These are phyloP conservation scores for Aspergillus taichungensis DNA, from an alignment of 495 filamentous ascomycete species.

Conservation along the genomic window DNA sequence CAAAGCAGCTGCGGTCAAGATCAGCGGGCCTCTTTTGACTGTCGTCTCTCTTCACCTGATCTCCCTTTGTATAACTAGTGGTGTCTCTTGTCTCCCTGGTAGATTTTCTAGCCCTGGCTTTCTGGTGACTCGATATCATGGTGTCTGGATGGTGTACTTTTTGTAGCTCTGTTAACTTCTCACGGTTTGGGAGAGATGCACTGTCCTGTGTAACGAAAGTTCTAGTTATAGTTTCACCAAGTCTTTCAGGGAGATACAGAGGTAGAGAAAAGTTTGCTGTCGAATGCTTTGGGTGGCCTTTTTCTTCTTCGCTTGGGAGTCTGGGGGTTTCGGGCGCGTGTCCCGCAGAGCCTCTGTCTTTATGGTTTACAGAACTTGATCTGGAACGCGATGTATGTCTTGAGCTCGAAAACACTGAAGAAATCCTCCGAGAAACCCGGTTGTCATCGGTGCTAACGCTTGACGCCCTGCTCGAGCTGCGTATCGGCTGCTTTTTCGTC, in stretches of 20 bases:
- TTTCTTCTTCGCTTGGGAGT: conserved; percentile 8
- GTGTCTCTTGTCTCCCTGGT: too few relatives aligned
- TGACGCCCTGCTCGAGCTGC: conserved; percentile 25
- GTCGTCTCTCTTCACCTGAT: background rate
- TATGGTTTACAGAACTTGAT: conserved; percentile 18
- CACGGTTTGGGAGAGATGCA: conserved; percentile 14
- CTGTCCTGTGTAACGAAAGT: conserved; percentile 22
- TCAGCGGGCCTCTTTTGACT: conserved; percentile 5
- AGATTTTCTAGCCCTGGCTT: background rate
- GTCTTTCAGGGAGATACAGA: conserved; percentile 22
- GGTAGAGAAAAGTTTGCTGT: conserved; percentile 8
- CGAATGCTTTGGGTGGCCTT: conserved; percentile 1
- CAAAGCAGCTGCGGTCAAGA: conserved; percentile 23
- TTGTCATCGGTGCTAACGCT: conserved; percentile 22
- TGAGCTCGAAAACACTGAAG: conserved; percentile 25
- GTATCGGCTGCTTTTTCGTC: conserved; percentile 29
- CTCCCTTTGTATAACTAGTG: too few relatives aligned
- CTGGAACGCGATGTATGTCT: conserved; percentile 25
- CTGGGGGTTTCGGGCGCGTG: background rate
- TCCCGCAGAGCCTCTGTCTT: conserved; percentile 6
- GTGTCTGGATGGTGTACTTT: conserved; percentile 7
- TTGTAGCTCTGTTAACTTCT: conserved; percentile 6
- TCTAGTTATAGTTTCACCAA: conserved; percentile 26
- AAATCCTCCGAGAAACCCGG: conserved; percentile 20
- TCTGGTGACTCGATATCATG: background rate